phyloP scores from a whole-genome alignment of 1,139 yeast genomes.

The Suhomyces anneliseae region DNA sequence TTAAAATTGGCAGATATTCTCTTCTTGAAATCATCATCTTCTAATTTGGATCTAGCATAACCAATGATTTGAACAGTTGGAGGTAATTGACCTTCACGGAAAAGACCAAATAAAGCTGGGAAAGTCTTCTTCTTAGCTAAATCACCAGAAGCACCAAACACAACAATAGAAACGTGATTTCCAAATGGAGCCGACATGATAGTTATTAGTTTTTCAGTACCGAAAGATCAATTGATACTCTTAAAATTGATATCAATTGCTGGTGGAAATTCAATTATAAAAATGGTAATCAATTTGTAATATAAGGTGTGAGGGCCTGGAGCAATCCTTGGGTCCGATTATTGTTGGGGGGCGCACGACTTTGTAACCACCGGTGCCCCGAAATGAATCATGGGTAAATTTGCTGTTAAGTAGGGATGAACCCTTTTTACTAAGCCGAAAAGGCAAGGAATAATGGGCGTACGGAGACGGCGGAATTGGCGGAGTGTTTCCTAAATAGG shows the following conservation, averaged over 20 bases:
- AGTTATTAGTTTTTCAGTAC: not conserved
- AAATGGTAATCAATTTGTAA: not conserved
- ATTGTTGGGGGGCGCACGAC: not conserved
- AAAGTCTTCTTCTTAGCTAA: conserved; percentile 94
- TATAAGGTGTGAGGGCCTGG: not conserved
- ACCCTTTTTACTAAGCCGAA: too few relatives aligned
- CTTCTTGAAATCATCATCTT: conserved; percentile 62
- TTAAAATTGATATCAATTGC: not conserved
- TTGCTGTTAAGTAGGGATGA: too few relatives aligned
- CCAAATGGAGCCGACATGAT: conserved; percentile 39
- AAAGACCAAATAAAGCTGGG: conserved; percentile 74
- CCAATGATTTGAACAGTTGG: conserved; percentile 74
- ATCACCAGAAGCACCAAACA: conserved; percentile 97
- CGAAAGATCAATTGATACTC: conserved; percentile 1
- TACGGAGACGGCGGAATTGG: too few relatives aligned
- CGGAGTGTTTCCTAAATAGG: too few relatives aligned
- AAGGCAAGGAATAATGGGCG: too few relatives aligned
- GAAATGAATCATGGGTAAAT: too few relatives aligned
- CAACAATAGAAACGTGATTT: conserved; percentile 71
- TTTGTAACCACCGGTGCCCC: too few relatives aligned
- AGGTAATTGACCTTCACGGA: conserved; percentile 79
- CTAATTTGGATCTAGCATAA: conserved; percentile 81
- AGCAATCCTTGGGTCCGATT: not conserved
- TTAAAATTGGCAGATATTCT: conserved; percentile 66
- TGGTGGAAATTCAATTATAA: not conserved